Conservation (phyloP, 257 asterid species). For the Leptodermis oblonga region DNA sequence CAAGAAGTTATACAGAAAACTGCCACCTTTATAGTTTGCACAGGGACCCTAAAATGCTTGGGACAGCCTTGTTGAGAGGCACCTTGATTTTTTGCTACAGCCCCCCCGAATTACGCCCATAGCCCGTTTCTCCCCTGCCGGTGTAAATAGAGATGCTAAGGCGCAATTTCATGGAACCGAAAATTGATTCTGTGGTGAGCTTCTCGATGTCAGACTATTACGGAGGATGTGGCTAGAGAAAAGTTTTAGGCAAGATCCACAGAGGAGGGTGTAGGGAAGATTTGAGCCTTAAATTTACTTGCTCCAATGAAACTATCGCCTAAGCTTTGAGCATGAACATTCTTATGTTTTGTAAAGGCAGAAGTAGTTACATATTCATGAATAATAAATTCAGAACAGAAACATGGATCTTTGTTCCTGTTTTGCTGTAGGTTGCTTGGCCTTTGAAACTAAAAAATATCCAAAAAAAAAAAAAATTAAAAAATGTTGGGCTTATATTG, state of each 20-base stretch:
- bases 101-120: slow-evolving; percentile 66
- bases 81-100: slow-evolving; percentile 59
- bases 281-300: no score
- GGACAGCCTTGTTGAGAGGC: no score
- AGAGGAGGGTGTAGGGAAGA: no score
- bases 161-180: slow-evolving; percentile 41
- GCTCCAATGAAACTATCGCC: background rate
- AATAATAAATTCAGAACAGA: background rate
- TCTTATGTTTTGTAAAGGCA: background rate
- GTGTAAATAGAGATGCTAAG: slow-evolving; percentile 62
- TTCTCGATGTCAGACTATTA: slow-evolving; percentile 55
- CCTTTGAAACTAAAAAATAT: no score
- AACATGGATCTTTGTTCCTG: background rate
- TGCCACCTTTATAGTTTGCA: no score
- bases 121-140: slow-evolving; percentile 58
- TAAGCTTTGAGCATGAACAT: background rate
- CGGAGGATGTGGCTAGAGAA: slow-evolving; percentile 51
- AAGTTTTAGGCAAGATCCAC: slow-evolving; percentile 22
- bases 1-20: no score
- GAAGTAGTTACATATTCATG: background rate
- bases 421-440: background rate
- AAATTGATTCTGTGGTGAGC: slow-evolving; percentile 56
- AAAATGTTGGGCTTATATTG: background rate
- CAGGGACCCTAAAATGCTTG: no score
- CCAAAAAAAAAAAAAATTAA: background rate